Conservation (phyloP, 768 basidiomycete species). For the Chlorophyllum brunneum region DNA sequence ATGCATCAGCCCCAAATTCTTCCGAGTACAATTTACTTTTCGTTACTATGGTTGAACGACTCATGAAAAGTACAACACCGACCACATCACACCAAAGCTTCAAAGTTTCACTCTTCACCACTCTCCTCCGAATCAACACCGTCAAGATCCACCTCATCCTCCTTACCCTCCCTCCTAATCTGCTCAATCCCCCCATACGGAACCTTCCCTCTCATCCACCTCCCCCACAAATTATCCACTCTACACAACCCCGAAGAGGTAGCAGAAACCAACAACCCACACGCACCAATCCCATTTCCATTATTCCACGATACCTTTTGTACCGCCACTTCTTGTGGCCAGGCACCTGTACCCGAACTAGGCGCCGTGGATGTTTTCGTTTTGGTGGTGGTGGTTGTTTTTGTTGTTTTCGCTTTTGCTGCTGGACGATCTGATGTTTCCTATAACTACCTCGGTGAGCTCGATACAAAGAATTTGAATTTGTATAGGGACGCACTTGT, state of each 20-base stretch:
- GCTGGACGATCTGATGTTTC: constrained; percentile 47
- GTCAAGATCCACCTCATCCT: constrained; percentile 44
- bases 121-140: constrained; percentile 35
- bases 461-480: neutral
- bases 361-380: constrained; percentile 2
- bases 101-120: neutral
- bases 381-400: too few relatives aligned
- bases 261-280: constrained; percentile 66
- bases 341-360: constrained; percentile 55
- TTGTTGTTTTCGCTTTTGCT: constrained; percentile 27
- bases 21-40: too few relatives aligned
- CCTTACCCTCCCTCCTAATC: constrained; percentile 51
- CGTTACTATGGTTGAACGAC: too few relatives aligned
- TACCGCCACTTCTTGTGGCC: constrained; percentile 76
- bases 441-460: constrained; percentile 24
- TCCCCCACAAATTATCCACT: constrained; percentile 77
- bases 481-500: constrained; percentile 38
- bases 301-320: constrained; percentile 82
- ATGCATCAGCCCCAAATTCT: neutral
- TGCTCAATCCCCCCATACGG: constrained; percentile 63
- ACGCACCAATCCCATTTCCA: constrained; percentile 59
- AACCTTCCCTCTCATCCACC: constrained; percentile 62
- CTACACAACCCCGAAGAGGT: constrained; percentile 85
- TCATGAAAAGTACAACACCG: too few relatives aligned
- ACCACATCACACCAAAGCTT: neutral